Percentiles rank a stretch among this genome's conserved stretches.
These are phyloP conservation scores for Alternaria dauci DNA, from an alignment of 2,329 filamentous ascomycete genomes.

Conservation along the genomic window DNA sequence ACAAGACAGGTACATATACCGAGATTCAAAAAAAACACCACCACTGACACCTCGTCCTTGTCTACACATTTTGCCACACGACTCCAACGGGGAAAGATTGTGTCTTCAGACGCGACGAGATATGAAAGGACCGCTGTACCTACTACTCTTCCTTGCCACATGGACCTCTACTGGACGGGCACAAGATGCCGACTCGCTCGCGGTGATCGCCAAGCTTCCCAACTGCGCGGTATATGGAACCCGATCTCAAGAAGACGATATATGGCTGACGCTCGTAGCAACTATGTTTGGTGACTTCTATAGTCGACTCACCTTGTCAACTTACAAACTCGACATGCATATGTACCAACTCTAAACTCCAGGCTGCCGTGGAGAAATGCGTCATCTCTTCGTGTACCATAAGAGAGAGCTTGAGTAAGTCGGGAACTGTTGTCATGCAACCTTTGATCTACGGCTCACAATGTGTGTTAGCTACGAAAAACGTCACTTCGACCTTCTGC, in stretches of 20 bases:
- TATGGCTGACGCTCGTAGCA: slow-evolving; percentile 13
- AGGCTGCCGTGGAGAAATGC: slow-evolving; percentile 17
- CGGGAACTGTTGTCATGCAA: not conserved
- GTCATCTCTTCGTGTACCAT: not conserved
- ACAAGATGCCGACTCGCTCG: not conserved
- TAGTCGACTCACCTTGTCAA: slow-evolving; percentile 18
- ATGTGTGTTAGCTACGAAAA: slow-evolving; percentile 46
- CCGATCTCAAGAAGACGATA: not conserved
- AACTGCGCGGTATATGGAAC: slow-evolving; percentile 14
- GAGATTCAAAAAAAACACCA: not conserved
- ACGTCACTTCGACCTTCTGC: slow-evolving; percentile 50
- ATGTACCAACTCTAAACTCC: slow-evolving; percentile 18
- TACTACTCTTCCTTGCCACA: not conserved
- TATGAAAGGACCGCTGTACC: not conserved
- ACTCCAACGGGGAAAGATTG: not conserved
- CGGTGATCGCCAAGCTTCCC: slow-evolving; percentile 1
- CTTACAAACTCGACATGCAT: slow-evolving; percentile 22
- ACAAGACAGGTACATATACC: not conserved
- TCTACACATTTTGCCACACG: not conserved
- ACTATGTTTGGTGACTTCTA: slow-evolving; percentile 20
- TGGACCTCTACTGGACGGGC: not conserved
- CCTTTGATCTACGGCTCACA: not conserved
- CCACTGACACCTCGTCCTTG: not conserved
- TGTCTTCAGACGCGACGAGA: not conserved
- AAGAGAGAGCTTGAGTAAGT: not conserved